Base-by-base conservation (phyloP, 2,329 filamentous ascomycete genomes). In the Aspergillus latus region DNA sequence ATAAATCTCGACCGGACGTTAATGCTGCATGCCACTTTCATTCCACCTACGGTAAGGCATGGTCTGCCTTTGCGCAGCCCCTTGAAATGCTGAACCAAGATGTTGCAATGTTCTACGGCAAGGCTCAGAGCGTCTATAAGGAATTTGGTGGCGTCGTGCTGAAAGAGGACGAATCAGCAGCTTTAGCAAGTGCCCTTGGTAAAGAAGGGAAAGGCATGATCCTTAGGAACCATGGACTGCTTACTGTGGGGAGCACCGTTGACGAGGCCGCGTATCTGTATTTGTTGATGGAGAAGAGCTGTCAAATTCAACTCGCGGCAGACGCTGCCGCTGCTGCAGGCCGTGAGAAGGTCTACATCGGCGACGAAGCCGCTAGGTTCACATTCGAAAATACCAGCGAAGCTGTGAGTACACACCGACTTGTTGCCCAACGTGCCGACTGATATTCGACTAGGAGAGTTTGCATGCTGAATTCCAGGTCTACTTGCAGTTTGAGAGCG, bases 221-320 rank as follows among this genome's bases (percentile, higher is more conserved):
- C 47, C 74, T 90, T 46, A 77, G 86, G 60, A 91, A 90, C 68
- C 88, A 91, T 71, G 88, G 88, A 0, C 74, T 92, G 32, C 72
- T 91, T 49, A 89, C 86, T 0, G 87, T 89, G 0, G 88, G 88
- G 5, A 66, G 72, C 5, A 91, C 88, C 0, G 88, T 91, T 1
- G 88, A 91, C 66, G 88, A 91, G 72, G 88, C 88, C 1, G 85
- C 84, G 0, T 91, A 86, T 69, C 70, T 90, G 45, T 88, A 89
- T 67, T 84, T 83, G 0, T 73, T 88, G 43, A 79, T 89, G 71
- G 88, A 91, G 71, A 79, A 86, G 47, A 84, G 82, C 48, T 90
- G 88, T 68, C 79, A 84, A 54, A 81, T 88, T 28, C 88, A 91
- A 72, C 75, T 90, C 46, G 76, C 80, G 62, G 83, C 85, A 34